Conservation (phyloP, 2,329 filamentous ascomycete species). For the Alternaria sp. region DNA sequence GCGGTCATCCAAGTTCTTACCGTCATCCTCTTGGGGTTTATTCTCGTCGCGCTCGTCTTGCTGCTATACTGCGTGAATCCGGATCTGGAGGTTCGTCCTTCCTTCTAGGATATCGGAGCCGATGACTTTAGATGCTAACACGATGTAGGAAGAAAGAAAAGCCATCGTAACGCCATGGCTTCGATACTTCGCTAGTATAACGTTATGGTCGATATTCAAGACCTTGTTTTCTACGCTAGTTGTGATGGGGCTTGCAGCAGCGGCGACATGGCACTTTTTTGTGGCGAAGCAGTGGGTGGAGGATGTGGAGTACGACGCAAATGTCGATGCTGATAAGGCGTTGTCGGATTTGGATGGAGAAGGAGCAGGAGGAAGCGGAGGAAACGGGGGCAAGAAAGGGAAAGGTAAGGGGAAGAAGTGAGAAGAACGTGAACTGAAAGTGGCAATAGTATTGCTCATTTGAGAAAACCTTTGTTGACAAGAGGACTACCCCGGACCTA, state of each 20-base stretch:
- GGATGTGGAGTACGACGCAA: constrained; percentile 38
- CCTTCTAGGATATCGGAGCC: background rate
- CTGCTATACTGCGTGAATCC: constrained; percentile 57
- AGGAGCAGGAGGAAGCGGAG: background rate
- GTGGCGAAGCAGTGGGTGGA: constrained; percentile 31
- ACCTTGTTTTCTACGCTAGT: constrained; percentile 1
- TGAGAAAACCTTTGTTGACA: fast-evolving
- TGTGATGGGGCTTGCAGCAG: constrained; percentile 6
- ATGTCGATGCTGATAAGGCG: constrained; percentile 39
- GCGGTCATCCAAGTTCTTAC: constrained; percentile 57
- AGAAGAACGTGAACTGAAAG: background rate
- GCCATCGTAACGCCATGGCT: constrained; percentile 54
- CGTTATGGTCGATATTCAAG: constrained; percentile 26
- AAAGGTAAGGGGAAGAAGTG: constrained; percentile 16
- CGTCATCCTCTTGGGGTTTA: constrained; percentile 50
- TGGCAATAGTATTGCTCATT: fast-evolving
- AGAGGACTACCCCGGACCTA: background rate
- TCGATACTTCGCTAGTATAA: constrained; percentile 37
- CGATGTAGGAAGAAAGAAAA: constrained; percentile 43
- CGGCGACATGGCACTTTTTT: constrained; percentile 25
- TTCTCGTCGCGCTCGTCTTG: constrained; percentile 48
- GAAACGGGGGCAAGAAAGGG: background rate
- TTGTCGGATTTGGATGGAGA: constrained; percentile 30
- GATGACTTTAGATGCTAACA: background rate
- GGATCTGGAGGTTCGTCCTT: constrained; percentile 48